Evolutionary conservation across 2,329 filamentous ascomycete species (phyloP), one percentile per base, ranked within the genome.

Genomic region (Cladosporium austrohemisphaericum): DNA sequence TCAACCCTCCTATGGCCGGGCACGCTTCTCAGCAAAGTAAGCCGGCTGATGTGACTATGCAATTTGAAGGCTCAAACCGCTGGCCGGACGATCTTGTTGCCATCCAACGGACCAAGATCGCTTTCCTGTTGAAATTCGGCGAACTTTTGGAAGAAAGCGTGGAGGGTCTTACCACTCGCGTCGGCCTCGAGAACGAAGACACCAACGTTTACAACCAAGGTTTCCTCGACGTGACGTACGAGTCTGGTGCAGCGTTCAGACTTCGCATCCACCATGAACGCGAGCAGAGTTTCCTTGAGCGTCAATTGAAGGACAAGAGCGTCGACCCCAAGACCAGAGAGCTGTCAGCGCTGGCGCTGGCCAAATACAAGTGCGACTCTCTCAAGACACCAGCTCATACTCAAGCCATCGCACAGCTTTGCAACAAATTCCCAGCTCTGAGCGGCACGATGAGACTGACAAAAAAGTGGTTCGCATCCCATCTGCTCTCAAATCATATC

Each of bases 21-120:
- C 72, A 75, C 11, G 69, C 71, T 41, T 23, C 32, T 3, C 49
- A 56, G 18, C 74, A 72, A 59, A 68, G 14, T 60, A 44, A 32
- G 40, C 85, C 88, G 0, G 85, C 91, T 57, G 84, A 94, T 57
- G 79, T 94, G 25, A 79, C 90, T 33, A 76, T 98, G 40, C 91
- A 92, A 63, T 97, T 98, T 59, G 93, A 98, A 70, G 88, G 86
- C 4, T 97, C 93, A 5, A 85, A 83, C 37, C 85, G 88, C 58
- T 98, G 93, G 93, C 93, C 93, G 0, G 91, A 97, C 63, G 89
- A 94, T 62, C 71, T 97, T 7, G 81, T 81, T 3, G 91, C 92
- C 4, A 95, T 97, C 49, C 93, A 98, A 66, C 83, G 90, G 62
- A 91, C 90, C 10, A 98, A 98, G 68, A 80, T 94, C 31, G 93